Evolutionary conservation across 1,284 basidiomycete genomes (phyloP).

Genomic region (Cryptococcus deneoformans): DNA sequence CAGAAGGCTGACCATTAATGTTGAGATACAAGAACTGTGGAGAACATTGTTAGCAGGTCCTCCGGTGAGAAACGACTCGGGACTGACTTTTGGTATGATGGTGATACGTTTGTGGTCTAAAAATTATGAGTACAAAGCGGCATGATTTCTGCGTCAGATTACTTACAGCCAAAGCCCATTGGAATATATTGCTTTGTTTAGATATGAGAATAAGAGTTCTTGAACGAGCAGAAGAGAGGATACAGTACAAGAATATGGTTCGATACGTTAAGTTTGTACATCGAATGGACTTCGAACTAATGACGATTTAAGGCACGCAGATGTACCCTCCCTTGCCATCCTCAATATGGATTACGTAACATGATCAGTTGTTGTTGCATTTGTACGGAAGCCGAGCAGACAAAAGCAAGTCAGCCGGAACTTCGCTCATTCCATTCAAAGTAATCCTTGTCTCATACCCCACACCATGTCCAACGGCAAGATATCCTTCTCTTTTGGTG

Average conservation of each 20-base stretch:
- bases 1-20: constrained; percentile 19
- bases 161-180: constrained; percentile 2
- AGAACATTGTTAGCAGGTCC: background rate
- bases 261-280: background rate
- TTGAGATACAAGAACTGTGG: constrained; percentile 27
- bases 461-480: constrained; percentile 23
- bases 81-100: constrained; percentile 30
- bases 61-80: background rate
- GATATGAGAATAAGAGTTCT: too few relatives aligned
- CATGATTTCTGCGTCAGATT: background rate
- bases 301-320: too few relatives aligned
- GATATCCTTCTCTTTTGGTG: constrained; percentile 45
- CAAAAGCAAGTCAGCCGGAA: too few relatives aligned
- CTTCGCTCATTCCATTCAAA: background rate
- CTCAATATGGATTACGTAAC: too few relatives aligned
- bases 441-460: background rate
- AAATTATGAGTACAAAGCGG: too few relatives aligned
- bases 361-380: too few relatives aligned
- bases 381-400: too few relatives aligned
- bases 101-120: constrained; percentile 30
- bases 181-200: too few relatives aligned
- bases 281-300: too few relatives aligned
- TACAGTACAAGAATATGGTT: background rate
- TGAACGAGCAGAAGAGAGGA: too few relatives aligned
- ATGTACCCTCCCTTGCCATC: too few relatives aligned